phyloP scores from a whole-genome alignment of 768 basidiomycete species.

The Auricularia heimuer region DNA sequence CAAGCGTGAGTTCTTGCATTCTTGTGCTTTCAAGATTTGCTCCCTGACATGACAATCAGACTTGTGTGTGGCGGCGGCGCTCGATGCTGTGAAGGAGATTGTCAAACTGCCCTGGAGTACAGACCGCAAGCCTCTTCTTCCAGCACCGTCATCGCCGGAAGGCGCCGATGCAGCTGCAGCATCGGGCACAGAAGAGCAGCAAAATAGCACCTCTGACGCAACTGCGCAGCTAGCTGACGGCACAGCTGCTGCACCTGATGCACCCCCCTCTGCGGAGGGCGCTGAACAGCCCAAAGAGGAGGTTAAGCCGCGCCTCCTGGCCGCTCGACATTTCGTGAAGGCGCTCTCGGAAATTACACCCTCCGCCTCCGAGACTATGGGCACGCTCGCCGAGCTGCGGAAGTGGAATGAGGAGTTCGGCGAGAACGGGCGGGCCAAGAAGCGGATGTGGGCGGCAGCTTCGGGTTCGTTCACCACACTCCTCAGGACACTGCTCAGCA shows the following conservation, averaged over 20 bases:
- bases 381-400: constrained; percentile 62
- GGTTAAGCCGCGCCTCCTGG: constrained; percentile 31
- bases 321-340: constrained; percentile 61
- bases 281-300: constrained; percentile 1
- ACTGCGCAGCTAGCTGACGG: background rate
- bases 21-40: background rate
- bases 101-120: constrained; percentile 69
- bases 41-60: constrained; percentile 37
- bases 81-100: constrained; percentile 83
- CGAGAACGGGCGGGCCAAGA: constrained; percentile 58
- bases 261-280: background rate
- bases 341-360: constrained; percentile 87
- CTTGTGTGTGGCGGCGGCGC: constrained; percentile 83
- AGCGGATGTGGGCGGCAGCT: constrained; percentile 75
- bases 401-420: constrained; percentile 95
- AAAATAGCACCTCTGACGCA: background rate
- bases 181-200: background rate
- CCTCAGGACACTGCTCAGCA: constrained; percentile 17
- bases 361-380: constrained; percentile 74
- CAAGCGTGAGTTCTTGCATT: constrained; percentile 54
- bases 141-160: constrained; percentile 3
- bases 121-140: background rate
- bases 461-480: constrained; percentile 63
- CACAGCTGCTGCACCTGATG: background rate
- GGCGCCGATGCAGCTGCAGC: background rate